Conservation (phyloP, 768 basidiomycete species). For the Coprinellus micaceus region DNA sequence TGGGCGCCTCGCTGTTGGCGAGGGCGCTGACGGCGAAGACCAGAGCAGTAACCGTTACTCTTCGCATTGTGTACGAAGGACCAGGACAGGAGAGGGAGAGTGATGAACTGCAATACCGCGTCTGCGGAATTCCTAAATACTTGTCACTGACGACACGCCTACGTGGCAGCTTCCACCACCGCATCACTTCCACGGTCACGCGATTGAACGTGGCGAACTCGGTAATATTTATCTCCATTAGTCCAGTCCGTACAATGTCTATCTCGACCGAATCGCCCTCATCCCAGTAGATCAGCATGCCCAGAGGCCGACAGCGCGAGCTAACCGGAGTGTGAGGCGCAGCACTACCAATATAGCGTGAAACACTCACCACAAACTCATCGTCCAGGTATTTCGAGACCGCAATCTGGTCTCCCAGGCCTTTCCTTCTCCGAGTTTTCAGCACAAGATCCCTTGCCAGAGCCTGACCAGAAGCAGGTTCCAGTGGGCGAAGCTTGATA, state of each 20-base stretch:
- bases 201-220: not conserved
- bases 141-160: conserved; percentile 15
- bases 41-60: conserved; percentile 78
- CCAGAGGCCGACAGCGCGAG: conserved; percentile 92
- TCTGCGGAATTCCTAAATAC: conserved; percentile 35
- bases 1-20: conserved; percentile 54
- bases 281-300: conserved; percentile 87
- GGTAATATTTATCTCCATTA: conserved; percentile 10
- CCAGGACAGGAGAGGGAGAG: conserved; percentile 37
- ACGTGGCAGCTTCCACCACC: conserved; percentile 38
- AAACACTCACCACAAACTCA: conserved; percentile 79
- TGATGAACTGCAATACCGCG: conserved; percentile 21
- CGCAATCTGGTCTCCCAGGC: conserved; percentile 93
- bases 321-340: conserved; percentile 32
- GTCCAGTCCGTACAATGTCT: conserved; percentile 13
- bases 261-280: conserved; percentile 12
- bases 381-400: conserved; percentile 97
- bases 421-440: conserved; percentile 95
- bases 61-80: conserved; percentile 85
- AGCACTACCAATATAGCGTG: not conserved
- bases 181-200: conserved; percentile 16
- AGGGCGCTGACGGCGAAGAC: conserved; percentile 62
- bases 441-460: conserved; percentile 92
- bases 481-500: conserved; percentile 92
- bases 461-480: conserved; percentile 95